Percentiles rank a stretch among this genome's conserved stretches.
These are phyloP conservation scores for Mallotus nudiflorus DNA, from an alignment of 345 rosid genomes.

Conservation along the genomic window DNA sequence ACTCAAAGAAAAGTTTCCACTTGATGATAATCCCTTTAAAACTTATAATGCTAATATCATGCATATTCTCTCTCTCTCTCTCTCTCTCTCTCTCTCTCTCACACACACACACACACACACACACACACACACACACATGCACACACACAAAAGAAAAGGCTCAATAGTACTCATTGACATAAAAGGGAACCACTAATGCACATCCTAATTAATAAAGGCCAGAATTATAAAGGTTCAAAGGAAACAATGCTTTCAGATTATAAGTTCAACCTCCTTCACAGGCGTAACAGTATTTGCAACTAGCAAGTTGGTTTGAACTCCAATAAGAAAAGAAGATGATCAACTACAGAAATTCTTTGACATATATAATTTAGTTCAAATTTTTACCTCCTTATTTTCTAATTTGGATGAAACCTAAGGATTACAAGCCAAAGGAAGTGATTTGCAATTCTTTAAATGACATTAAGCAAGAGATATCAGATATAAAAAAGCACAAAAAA, in stretches of 20 bases:
- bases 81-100: too few relatives aligned
- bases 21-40: background rate
- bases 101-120: too few relatives aligned
- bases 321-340: background rate
- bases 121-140: too few relatives aligned
- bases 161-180: background rate
- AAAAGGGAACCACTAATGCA: background rate
- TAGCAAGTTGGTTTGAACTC: background rate
- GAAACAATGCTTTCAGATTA: background rate
- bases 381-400: background rate
- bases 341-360: background rate
- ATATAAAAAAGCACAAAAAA: background rate
- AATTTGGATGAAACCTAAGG: background rate
- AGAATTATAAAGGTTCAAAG: background rate
- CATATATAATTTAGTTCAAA: background rate
- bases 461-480: background rate
- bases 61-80: background rate
- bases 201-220: background rate
- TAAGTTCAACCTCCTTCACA: background rate
- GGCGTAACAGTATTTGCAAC: background rate
- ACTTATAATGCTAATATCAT: background rate
- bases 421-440: background rate
- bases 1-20: background rate
- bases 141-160: too few relatives aligned
- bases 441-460: background rate